These are phyloP conservation scores for Microdochium trichocladiopsis DNA, from an alignment of 2,329 filamentous ascomycete genomes.

Conservation along the genomic window DNA sequence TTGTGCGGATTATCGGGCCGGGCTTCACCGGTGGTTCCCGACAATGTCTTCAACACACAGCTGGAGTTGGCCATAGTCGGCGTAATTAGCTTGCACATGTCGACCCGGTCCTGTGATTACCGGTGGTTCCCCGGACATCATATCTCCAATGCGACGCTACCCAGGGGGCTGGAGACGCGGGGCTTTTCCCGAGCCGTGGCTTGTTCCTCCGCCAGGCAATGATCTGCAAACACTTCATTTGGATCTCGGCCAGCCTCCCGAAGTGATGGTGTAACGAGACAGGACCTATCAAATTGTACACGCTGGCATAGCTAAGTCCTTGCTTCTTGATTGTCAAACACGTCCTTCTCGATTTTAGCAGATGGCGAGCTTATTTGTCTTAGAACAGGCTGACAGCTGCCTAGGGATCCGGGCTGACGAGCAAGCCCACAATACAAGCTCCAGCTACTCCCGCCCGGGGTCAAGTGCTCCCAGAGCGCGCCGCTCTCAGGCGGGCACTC, in stretches of 20 bases:
- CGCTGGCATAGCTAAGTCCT: too few relatives aligned
- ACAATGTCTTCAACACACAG: not conserved
- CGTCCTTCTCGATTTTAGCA: not conserved
- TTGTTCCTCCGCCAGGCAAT: not conserved
- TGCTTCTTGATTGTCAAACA: too few relatives aligned
- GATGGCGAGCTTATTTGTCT: not conserved
- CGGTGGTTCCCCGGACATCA: not conserved
- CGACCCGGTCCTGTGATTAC: not conserved
- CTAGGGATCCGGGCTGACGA: not conserved
- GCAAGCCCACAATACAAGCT: not conserved
- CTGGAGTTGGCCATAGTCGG: not conserved
- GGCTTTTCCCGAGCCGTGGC: not conserved
- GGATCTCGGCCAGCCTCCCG: too few relatives aligned
- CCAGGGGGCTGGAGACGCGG: not conserved
- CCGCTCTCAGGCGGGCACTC: too few relatives aligned
- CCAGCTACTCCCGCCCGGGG: not conserved
- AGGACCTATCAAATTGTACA: too few relatives aligned
- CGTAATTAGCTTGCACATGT: not conserved
- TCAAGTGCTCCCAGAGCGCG: too few relatives aligned
- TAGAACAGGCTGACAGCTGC: not conserved
- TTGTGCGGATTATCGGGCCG: not conserved
- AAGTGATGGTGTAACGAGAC: too few relatives aligned
- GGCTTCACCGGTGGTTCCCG: not conserved
- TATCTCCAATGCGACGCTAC: too few relatives aligned
- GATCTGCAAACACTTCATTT: too few relatives aligned